Evolutionary conservation across 2,329 filamentous ascomycete genomes (phyloP).

Genomic region (Sphaerulina populicola): DNA sequence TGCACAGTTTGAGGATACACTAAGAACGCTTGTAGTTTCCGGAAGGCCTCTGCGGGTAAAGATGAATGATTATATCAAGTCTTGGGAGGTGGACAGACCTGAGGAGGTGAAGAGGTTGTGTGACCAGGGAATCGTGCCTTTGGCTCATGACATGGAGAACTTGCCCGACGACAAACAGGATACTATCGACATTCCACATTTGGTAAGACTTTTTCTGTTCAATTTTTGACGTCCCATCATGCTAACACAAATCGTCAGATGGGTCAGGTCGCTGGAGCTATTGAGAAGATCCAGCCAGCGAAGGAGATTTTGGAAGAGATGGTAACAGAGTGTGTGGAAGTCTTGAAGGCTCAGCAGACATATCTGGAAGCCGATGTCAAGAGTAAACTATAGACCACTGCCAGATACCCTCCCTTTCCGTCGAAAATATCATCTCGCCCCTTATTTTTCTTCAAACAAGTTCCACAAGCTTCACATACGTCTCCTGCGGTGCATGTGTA

Average conservation of each 20-base stretch:
- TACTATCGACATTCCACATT: conserved; percentile 74
- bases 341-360: conserved; percentile 53
- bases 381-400: conserved; percentile 39
- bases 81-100: conserved; percentile 66
- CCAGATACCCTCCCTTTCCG: no score
- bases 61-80: conserved; percentile 73
- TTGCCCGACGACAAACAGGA: conserved; percentile 55
- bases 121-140: conserved; percentile 66
- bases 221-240: no score
- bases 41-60: conserved; percentile 73
- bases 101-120: conserved; percentile 68
- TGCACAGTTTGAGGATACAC: conserved; percentile 71
- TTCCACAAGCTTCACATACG: neutral
- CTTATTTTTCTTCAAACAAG: neutral
- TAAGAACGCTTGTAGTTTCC: conserved; percentile 71
- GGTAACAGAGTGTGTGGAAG: conserved; percentile 65
- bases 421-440: no score
- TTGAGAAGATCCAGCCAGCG: conserved; percentile 70
- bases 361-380: conserved; percentile 45
- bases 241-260: conserved; percentile 41
- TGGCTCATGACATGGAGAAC: conserved; percentile 61
- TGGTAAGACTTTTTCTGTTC: conserved; percentile 33
- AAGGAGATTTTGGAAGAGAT: conserved; percentile 81
- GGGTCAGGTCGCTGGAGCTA: conserved; percentile 82
- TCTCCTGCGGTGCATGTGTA: neutral